phyloP scores from a whole-genome alignment of 805 yeast species.

The Torulaspora maleeae region DNA sequence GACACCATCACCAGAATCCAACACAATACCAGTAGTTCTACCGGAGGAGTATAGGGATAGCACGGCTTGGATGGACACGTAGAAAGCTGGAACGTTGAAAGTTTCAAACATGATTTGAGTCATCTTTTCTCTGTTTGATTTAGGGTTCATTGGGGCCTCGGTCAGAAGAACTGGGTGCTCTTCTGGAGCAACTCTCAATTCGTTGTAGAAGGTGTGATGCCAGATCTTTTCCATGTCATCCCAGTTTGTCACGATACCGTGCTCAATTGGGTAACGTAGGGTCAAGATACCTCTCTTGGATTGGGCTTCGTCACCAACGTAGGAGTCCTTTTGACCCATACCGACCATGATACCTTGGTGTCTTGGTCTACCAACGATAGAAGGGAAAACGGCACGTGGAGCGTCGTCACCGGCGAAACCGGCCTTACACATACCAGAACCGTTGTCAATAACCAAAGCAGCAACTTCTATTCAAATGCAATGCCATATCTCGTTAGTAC shows the following conservation, averaged over 20 bases:
- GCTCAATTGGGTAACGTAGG: conserved; percentile 98
- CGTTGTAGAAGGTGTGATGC: conserved; percentile 99
- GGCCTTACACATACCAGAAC: conserved; percentile 99
- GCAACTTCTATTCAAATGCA: conserved; percentile 33
- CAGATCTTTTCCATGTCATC: conserved; percentile 99
- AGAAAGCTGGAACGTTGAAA: conserved; percentile 98
- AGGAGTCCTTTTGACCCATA: conserved; percentile 99
- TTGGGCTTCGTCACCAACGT: conserved; percentile 99
- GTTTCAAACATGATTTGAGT: conserved; percentile 99
- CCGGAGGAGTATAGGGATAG: conserved; percentile 97
- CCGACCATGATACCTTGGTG: conserved; percentile 99
- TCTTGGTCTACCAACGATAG: conserved; percentile 99
- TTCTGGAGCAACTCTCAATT: conserved; percentile 99
- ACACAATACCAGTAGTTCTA: conserved; percentile 99
- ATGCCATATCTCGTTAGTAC: conserved; percentile 8
- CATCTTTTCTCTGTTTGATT: conserved; percentile 99
- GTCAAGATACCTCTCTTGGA: conserved; percentile 99
- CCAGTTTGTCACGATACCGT: conserved; percentile 99
- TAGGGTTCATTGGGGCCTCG: conserved; percentile 99
- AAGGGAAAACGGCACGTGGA: conserved; percentile 99
- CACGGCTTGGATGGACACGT: conserved; percentile 98
- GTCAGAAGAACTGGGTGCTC: conserved; percentile 99
- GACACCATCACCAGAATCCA: conserved; percentile 99
- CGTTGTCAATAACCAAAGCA: conserved; percentile 88
- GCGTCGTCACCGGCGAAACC: conserved; percentile 99